Base-by-base conservation (phyloP, 1,284 basidiomycete genomes). In the Microbotryum scabiosae region DNA sequence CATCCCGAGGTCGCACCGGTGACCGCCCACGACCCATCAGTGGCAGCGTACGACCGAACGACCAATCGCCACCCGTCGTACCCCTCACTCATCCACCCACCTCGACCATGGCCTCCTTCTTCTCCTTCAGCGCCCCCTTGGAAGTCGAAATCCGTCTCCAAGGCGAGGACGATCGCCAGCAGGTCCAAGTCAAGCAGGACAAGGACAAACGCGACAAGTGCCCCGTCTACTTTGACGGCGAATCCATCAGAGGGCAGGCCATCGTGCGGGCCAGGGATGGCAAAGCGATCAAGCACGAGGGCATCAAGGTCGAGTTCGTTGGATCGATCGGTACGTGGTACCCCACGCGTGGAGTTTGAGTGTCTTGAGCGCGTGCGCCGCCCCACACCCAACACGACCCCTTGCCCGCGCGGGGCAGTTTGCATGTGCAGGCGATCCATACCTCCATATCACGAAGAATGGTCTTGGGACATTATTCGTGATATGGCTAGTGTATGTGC, bases 251-350 rank as follows among this genome's bases (percentile, higher is more conserved):
- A 46, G 94, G 96, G 5, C 85, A 96, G 89, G 87, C 91, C 1
- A 81, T 85, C 20, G 85, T 97, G 57, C 83, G 91, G 32, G 86
- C 94, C 18, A 84, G 91, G 54, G 94, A 97, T 72, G 93, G 94
- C 16, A 97, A 97, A 83, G 91, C 88, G 76, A 80, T 96, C 58
- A 82, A 86, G 30, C 96, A 98, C 72, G 94, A 98, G 55, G 94
- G 96, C 2, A 93, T 98, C 73, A 93, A 97, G 76, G 88, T 98
- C 59, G 94, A 98, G 76, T 93, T 98, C 71, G 87, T 94, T 20
- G 94, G 94, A 18, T 90, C 88, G 70, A 97, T 97, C 73, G 93
- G 93, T 90, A 66, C 54, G 86, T 74, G 41, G 7, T 12, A 4
- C 16, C 36, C 12, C 16, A 41, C 36, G 12, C 16, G 36, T 10